Evolutionary conservation across 306 rosid species (phyloP).

Genomic region (Trifolium pratense): DNA sequence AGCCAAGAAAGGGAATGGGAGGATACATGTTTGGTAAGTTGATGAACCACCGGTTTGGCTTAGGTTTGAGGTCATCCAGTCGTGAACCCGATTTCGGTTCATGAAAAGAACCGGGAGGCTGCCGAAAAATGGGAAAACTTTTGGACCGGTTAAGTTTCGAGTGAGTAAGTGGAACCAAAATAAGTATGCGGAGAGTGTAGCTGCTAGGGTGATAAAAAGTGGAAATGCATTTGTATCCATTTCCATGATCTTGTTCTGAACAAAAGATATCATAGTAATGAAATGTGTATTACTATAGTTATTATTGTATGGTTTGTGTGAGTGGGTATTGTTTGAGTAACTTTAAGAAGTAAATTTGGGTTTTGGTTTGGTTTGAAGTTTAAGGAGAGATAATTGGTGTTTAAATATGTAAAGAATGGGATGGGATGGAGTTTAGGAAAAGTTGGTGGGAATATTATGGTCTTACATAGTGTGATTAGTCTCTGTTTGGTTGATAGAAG

Average conservation of each 20-base stretch:
- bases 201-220: constrained; percentile 47
- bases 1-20: constrained; percentile 75
- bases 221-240: constrained; percentile 61
- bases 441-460: constrained; percentile 67
- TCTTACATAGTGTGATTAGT: constrained; percentile 6
- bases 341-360: not conserved
- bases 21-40: constrained; percentile 70
- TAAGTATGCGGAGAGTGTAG: constrained; percentile 49
- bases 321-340: not conserved
- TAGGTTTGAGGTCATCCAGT: constrained; percentile 77
- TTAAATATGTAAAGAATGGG: constrained; percentile 34
- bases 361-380: constrained; percentile 28
- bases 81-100: constrained; percentile 73
- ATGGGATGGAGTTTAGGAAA: constrained; percentile 49
- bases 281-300: not conserved
- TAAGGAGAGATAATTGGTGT: constrained; percentile 15
- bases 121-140: constrained; percentile 69
- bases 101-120: constrained; percentile 69
- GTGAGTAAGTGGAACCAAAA: constrained; percentile 68
- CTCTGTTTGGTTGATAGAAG: constrained; percentile 52
- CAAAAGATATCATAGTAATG: not conserved
- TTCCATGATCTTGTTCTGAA: not conserved
- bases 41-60: constrained; percentile 38
- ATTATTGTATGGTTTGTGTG: not conserved
- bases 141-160: constrained; percentile 74